Percentiles rank a stretch among this genome's conserved stretches.
Conservation (phyloP, 495 filamentous ascomycete species). For the Pyronema omphalodes region DNA sequence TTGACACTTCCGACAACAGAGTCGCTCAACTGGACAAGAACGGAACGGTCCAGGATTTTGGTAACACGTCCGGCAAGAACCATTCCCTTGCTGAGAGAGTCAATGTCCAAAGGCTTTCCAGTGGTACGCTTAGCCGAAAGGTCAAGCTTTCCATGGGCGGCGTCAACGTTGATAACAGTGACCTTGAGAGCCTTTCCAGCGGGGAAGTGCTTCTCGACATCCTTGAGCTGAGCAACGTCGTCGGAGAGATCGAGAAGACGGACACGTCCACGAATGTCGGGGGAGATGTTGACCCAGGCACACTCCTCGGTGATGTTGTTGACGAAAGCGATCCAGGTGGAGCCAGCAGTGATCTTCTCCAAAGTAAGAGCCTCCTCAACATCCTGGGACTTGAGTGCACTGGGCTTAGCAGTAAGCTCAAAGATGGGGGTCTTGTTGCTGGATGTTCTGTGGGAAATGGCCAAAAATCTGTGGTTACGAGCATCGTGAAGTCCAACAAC, state of each 20-base stretch:
- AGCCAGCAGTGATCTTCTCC: conserved; percentile 53
- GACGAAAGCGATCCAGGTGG: conserved; percentile 58
- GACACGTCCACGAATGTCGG: conserved; percentile 75
- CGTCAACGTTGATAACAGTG: conserved; percentile 56
- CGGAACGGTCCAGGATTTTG: conserved; percentile 61
- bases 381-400: conserved; percentile 30
- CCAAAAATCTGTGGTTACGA: conserved; percentile 74
- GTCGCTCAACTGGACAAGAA: conserved; percentile 73
- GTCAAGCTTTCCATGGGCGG: conserved; percentile 56
- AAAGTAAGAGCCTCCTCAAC: conserved; percentile 39
- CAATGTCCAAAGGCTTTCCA: conserved; percentile 39
- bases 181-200: conserved; percentile 68
- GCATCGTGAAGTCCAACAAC: conserved; percentile 80
- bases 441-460: conserved; percentile 55
- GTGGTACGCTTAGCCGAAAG: conserved; percentile 50
- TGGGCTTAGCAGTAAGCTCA: conserved; percentile 73
- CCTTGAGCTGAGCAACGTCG: conserved; percentile 53
- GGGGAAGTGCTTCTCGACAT: conserved; percentile 70
- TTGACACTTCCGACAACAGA: conserved; percentile 52
- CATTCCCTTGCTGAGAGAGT: conserved; percentile 54
- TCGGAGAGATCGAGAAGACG: conserved; percentile 66
- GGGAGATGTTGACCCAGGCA: conserved; percentile 77
- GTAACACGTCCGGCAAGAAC: conserved; percentile 67
- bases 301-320: conserved; percentile 65
- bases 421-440: conserved; percentile 58